phyloP scores from a whole-genome alignment of 352 stramenopile species.

The Phytopythium cucurbitacearum region DNA sequence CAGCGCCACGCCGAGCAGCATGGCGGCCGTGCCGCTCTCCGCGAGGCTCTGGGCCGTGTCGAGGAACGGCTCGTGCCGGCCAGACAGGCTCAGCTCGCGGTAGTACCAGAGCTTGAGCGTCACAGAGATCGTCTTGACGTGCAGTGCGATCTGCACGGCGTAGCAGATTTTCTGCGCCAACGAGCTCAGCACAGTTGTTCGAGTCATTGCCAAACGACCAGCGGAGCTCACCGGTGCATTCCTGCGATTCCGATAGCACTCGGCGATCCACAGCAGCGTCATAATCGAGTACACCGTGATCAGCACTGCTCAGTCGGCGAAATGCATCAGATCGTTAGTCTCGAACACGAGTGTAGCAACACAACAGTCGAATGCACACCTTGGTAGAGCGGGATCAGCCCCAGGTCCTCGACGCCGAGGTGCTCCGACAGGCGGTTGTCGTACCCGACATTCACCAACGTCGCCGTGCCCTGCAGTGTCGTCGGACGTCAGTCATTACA shows the following conservation, averaged over 20 bases:
- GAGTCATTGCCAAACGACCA: neutral
- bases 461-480: constrained; percentile 19
- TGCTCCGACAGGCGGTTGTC: constrained; percentile 53
- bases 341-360: neutral
- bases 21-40: constrained; percentile 33
- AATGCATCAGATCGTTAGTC: neutral
- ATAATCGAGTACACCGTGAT: constrained; percentile 36
- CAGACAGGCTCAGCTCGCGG: constrained; percentile 31
- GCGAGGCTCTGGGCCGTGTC: constrained; percentile 23
- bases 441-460: constrained; percentile 56
- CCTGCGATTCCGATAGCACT: constrained; percentile 34
- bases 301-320: constrained; percentile 17
- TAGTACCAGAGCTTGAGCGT: constrained; percentile 54
- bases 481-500: neutral
- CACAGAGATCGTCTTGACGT: constrained; percentile 46
- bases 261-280: constrained; percentile 42
- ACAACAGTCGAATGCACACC: constrained; percentile 9
- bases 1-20: constrained; percentile 42
- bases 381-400: constrained; percentile 52
- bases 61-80: constrained; percentile 22
- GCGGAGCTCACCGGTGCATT: constrained; percentile 32
- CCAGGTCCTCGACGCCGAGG: constrained; percentile 56
- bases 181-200: neutral
- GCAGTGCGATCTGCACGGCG: constrained; percentile 41
- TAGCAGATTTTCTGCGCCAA: constrained; percentile 41